Evolutionary conservation across 129 eudicot species (phyloP), one percentile per base, ranked within the genome.

Genomic region (Flaveria trinervia): DNA sequence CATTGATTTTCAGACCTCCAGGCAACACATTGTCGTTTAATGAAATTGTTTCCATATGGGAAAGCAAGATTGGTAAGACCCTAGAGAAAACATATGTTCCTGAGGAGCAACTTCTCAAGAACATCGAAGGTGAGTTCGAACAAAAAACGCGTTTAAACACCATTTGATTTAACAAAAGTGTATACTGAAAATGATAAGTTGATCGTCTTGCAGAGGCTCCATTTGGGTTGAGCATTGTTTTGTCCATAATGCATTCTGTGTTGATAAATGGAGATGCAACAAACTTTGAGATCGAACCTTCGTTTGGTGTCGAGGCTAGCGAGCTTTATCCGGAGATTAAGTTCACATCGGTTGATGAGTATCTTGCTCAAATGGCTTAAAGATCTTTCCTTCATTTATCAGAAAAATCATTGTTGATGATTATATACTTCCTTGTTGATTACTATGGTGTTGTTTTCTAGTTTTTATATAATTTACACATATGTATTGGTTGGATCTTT

Each of bases 221-320:
- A 0, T 44, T 75, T 36, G 90, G 86, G 0, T 3, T 79, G 10
- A 84, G 88, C 59, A 11, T 84, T 5, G 23, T 84, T 1, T 23
- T 79, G 60, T 57, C 96, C 4, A 83, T 92, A 78, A 80, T 72
- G 76, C 91, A 92, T 64, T 72, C 96, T 1, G 77, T 74, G 3
- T 76, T 87, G 54, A 77, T 89, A 26, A 81, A 83, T 12, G 97
- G 98, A 49, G 92, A 84, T 78, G 83, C 80, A 3, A 81, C 93
- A 46, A 82, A 86, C 51, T 89, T 83, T 48, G 85, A 79, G 44
- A 83, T 92, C 9, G 87, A 92, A 15, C 82, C 91, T 20, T 82
- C 91, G 0, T 81, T 82, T 36, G 93, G 87, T 5, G 88, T 87
- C 33, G 97, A 92, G 82, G 96, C 98, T 43, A 57, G 96, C 28